Evolutionary conservation across 345 rosid genomes (phyloP), one percentile per base, ranked within the genome.

Genomic region (Syzygium aqueum): DNA sequence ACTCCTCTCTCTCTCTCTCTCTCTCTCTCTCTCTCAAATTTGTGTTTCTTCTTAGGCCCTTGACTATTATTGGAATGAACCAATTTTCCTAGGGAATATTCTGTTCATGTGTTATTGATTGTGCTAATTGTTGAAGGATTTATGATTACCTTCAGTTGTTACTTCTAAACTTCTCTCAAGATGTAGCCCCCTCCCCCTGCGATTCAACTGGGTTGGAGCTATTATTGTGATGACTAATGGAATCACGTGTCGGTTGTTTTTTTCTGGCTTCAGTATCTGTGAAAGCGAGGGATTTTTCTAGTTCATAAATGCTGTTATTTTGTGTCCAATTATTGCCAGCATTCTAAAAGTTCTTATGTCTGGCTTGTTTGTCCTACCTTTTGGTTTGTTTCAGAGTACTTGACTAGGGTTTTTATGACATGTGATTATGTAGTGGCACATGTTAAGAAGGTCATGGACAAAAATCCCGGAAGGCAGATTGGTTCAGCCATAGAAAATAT

Each of bases 381-480:
- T 49, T 54, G 51, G 51, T 28, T 43, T 25, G 9, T 33, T 73
- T 73, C 49, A 19, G 82, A 73, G 82, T 73, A 37, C 25, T 73
- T 73, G 82, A 73, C 49, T 19, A 33, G 49, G 5, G 37, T 8
- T 50, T 61, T 30, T n/a, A 63, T 73, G 27, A 73, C 2, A 28
- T 59, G 49, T 22, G 22, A 19, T 73, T 63, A 51, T 50, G 86
- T 93, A 97, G 99, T 88, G 82, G 88, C 84, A 88, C 93, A 96
- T 88, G 85, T 95, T 86, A 97, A 93, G 94, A 95, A 94, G 95
- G 63, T 93, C 89, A 88, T 96, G 89, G 93, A 92, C 80, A 95
- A 88, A 89, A 91, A 90, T 89, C 91, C 94, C 86, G 28, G 96
- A 0, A 88, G 86, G 92, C 88, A 88, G 84, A 86, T 97, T 83